These are phyloP conservation scores for Colletotrichum plurivorum DNA, from an alignment of 2,329 filamentous ascomycete species.

Conservation along the genomic window DNA sequence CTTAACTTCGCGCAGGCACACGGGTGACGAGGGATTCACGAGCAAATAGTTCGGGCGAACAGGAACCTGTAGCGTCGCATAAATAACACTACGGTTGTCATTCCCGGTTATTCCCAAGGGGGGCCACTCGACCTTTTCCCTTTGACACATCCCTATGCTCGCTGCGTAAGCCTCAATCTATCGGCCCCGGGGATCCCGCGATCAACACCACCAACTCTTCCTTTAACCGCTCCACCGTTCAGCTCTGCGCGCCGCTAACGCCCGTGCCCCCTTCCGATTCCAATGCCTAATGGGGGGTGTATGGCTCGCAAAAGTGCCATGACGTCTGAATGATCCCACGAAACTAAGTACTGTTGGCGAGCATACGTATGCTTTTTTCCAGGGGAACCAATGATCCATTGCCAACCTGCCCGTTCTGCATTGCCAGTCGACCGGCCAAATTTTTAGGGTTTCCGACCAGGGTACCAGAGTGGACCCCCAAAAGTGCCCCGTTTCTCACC, in stretches of 20 bases:
- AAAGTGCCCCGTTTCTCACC: constrained; percentile 33
- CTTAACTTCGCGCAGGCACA: constrained; percentile 29
- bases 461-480: constrained; percentile 33
- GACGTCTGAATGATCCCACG: constrained; percentile 39
- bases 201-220: constrained; percentile 30
- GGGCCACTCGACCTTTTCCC: background rate
- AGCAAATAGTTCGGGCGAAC: constrained; percentile 21
- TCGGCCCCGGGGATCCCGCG: constrained; percentile 37
- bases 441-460: constrained; percentile 34
- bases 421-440: constrained; percentile 24
- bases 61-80: constrained; percentile 10
- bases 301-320: constrained; percentile 35
- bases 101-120: constrained; percentile 26
- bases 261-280: constrained; percentile 8
- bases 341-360: constrained; percentile 17
- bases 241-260: constrained; percentile 18
- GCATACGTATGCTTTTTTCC: constrained; percentile 36
- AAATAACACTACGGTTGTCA: background rate
- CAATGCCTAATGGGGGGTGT: constrained; percentile 26
- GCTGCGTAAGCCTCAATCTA: constrained; percentile 38
- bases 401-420: constrained; percentile 26
- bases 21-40: background rate
- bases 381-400: constrained; percentile 27
- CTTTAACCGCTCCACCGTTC: constrained; percentile 28
- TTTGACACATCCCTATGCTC: constrained; percentile 30